These are phyloP conservation scores for Orbilia blumenaviensis DNA, from an alignment of 2,329 filamentous ascomycete species.

Conservation along the genomic window DNA sequence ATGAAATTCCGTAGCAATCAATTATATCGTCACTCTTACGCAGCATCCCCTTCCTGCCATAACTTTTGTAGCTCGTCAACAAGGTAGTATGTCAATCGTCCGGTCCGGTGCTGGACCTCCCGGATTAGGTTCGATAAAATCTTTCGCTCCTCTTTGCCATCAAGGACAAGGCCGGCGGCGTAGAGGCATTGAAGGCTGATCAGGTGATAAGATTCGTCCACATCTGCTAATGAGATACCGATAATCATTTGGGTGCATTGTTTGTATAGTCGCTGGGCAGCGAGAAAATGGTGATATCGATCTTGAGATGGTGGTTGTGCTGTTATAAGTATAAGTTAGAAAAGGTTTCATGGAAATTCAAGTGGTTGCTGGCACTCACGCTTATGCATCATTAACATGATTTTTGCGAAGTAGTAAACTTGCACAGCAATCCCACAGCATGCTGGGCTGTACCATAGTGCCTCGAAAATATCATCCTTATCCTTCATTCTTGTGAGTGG, in stretches of 20 bases:
- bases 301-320: slow-evolving; percentile 48
- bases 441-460: slow-evolving; percentile 46
- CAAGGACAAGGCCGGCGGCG: slow-evolving; percentile 44
- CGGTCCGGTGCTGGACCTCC: slow-evolving; percentile 42
- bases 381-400: slow-evolving; percentile 53
- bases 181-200: slow-evolving; percentile 51
- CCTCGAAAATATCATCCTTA: slow-evolving; percentile 50
- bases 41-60: slow-evolving; percentile 40
- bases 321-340: slow-evolving; percentile 17
- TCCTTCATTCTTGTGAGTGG: slow-evolving; percentile 44
- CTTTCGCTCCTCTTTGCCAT: slow-evolving; percentile 50
- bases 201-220: slow-evolving; percentile 48
- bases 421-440: slow-evolving; percentile 51
- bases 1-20: slow-evolving; percentile 10
- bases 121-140: slow-evolving; percentile 39
- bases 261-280: slow-evolving; percentile 45
- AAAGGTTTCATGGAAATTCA: not conserved
- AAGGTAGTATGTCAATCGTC: slow-evolving; percentile 47
- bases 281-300: slow-evolving; percentile 51
- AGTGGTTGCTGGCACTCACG: slow-evolving; percentile 11
- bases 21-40: slow-evolving; percentile 9
- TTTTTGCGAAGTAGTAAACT: slow-evolving; percentile 49
- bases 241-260: slow-evolving; percentile 47
- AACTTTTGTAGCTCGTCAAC: slow-evolving; percentile 49
- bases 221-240: slow-evolving; percentile 41